Percentiles rank a stretch among this genome's conserved stretches.
These are phyloP conservation scores for Dillenia suffruticosa DNA, from an alignment of 164 flowering plant genomes.

Conservation along the genomic window DNA sequence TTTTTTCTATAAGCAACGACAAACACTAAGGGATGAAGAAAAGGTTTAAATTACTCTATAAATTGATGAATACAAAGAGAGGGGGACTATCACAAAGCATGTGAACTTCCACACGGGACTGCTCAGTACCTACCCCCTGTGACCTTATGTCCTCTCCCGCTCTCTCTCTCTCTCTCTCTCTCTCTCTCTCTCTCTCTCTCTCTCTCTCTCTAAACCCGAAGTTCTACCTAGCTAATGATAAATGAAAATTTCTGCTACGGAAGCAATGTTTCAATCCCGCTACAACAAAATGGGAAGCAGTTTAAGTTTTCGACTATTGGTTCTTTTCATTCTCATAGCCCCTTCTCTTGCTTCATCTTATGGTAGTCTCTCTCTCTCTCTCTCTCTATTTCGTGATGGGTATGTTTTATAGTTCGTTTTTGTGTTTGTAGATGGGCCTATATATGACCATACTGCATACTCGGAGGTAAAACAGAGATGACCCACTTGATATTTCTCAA, in stretches of 20 bases:
- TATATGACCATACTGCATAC: constrained; percentile 73
- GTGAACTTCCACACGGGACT: constrained; percentile 11
- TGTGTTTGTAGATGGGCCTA: constrained; percentile 58
- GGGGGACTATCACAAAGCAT: neutral
- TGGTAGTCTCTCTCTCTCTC: constrained; percentile 10
- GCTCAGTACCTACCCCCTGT: neutral
- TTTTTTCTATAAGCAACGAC: too few relatives aligned
- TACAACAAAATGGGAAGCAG: neutral
- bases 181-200: neutral
- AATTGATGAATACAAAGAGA: neutral
- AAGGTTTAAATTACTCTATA: too few relatives aligned
- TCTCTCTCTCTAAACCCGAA: neutral
- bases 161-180: neutral
- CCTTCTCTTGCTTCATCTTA: constrained; percentile 10
- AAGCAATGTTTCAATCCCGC: too few relatives aligned
- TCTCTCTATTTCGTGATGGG: constrained; percentile 3
- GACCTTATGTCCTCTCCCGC: constrained; percentile 5
- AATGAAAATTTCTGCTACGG: too few relatives aligned
- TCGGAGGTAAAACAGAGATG: constrained; percentile 43
- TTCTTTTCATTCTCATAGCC: neutral
- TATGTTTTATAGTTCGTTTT: neutral
- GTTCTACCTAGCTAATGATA: too few relatives aligned
- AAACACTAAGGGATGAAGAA: too few relatives aligned
- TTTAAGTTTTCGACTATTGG: neutral
- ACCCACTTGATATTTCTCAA: neutral